Conservation (phyloP, 2,329 filamentous ascomycete species). For the Elsinoe australis region DNA sequence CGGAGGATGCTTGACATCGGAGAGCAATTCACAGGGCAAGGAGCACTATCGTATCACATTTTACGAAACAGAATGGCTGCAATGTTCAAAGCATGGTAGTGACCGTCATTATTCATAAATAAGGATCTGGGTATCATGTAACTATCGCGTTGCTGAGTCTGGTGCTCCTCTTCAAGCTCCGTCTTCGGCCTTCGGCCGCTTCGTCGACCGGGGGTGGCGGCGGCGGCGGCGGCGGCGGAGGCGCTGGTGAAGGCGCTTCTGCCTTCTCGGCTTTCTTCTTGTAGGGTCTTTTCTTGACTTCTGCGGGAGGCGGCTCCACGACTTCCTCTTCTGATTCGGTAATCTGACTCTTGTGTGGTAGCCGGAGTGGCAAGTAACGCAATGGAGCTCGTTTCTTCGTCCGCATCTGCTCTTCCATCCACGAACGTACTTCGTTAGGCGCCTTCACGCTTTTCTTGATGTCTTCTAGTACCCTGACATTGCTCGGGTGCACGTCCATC, state of each 20-base stretch:
- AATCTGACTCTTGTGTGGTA: slow-evolving; percentile 39
- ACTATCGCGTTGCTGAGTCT: slow-evolving; percentile 7
- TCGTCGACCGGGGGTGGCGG: not conserved
- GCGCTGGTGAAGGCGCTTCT: not conserved
- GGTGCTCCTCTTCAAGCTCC: not conserved
- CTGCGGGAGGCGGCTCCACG: not conserved
- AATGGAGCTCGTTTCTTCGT: slow-evolving; percentile 48
- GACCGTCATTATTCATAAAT: no score
- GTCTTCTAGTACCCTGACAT: slow-evolving; percentile 47
- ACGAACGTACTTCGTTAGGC: slow-evolving; percentile 44
- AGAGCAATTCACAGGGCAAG: no score
- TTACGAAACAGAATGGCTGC: not conserved
- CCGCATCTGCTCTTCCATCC: slow-evolving; percentile 52
- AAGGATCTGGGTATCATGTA: slow-evolving; percentile 17
- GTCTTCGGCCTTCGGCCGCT: not conserved
- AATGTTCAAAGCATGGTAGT: no score
- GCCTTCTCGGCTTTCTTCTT: slow-evolving; percentile 14
- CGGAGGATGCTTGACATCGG: no score
- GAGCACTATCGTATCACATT: no score
- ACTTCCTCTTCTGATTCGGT: slow-evolving; percentile 30
- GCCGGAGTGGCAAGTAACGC: slow-evolving; percentile 48
- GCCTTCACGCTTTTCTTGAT: slow-evolving; percentile 51
- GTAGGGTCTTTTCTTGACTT: slow-evolving; percentile 12
- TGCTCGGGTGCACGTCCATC: slow-evolving; percentile 48
- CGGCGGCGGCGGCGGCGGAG: slow-evolving; percentile 4